These are phyloP conservation scores for Pichia cephalocereana DNA, from an alignment of 805 yeast genomes.

Conservation along the genomic window DNA sequence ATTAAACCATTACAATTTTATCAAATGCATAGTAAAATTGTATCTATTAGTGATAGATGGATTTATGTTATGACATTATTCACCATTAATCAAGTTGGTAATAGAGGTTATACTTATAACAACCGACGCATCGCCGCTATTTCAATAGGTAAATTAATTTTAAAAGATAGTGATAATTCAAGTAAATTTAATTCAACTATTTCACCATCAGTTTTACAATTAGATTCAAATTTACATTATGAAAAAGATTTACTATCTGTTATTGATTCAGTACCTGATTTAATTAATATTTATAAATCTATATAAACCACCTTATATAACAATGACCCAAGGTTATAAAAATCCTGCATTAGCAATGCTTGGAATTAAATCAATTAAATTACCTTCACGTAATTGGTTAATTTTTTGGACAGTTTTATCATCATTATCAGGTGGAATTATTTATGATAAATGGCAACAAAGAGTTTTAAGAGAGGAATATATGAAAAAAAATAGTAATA, in stretches of 20 bases:
- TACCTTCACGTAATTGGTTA: constrained; percentile 91
- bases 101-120: neutral
- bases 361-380: constrained; percentile 69
- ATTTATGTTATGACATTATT: constrained; percentile 61
- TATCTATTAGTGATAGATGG: constrained; percentile 90
- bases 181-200: constrained; percentile 58
- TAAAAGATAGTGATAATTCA: no score
- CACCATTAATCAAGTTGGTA: no score
- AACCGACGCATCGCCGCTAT: constrained; percentile 32
- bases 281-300: neutral
- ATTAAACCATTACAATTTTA: constrained; percentile 59
- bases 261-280: neutral
- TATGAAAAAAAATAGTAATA: constrained; percentile 21
- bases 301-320: neutral
- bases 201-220: neutral
- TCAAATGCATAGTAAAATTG: constrained; percentile 44
- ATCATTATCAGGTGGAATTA: constrained; percentile 60
- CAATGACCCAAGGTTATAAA: constrained; percentile 24
- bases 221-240: neutral
- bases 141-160: constrained; percentile 69
- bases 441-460: constrained; percentile 73
- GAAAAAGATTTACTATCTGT: neutral
- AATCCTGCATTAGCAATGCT: constrained; percentile 78
- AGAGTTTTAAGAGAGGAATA: constrained; percentile 53
- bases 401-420: constrained; percentile 74